Conservation (phyloP, 441 rosid species). For the Aquilaria agallochum region DNA sequence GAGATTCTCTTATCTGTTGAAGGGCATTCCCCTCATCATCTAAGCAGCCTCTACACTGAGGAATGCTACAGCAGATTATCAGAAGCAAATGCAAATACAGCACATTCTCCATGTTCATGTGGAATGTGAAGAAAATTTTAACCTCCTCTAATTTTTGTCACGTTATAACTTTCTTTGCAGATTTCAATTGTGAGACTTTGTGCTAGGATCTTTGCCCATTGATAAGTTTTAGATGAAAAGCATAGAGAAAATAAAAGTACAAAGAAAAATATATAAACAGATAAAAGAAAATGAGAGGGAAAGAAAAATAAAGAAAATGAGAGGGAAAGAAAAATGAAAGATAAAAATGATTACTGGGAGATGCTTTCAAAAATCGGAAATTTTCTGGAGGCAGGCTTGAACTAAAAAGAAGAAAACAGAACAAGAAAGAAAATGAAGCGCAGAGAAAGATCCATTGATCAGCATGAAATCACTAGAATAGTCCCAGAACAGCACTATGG, state of each 20-base stretch:
- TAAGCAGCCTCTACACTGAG: background rate
- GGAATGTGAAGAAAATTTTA: background rate
- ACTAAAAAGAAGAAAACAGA: background rate
- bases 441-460: background rate
- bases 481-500: background rate
- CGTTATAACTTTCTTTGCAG: background rate
- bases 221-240: background rate
- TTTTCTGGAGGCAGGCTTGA: too few relatives aligned
- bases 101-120: background rate
- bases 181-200: background rate
- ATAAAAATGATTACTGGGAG: too few relatives aligned
- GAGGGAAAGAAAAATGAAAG: background rate
- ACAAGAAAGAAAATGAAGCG: background rate
- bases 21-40: constrained; percentile 7
- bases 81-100: background rate
- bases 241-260: background rate
- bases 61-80: constrained; percentile 1
- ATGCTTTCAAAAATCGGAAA: too few relatives aligned
- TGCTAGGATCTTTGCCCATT: background rate
- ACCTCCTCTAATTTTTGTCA: background rate
- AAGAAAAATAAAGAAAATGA: background rate
- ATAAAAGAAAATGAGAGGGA: background rate
- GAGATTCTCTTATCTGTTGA: background rate
- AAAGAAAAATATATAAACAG: background rate
- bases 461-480: background rate